phyloP scores from a whole-genome alignment of 257 asterid species.

The Solanum dulcamara region DNA sequence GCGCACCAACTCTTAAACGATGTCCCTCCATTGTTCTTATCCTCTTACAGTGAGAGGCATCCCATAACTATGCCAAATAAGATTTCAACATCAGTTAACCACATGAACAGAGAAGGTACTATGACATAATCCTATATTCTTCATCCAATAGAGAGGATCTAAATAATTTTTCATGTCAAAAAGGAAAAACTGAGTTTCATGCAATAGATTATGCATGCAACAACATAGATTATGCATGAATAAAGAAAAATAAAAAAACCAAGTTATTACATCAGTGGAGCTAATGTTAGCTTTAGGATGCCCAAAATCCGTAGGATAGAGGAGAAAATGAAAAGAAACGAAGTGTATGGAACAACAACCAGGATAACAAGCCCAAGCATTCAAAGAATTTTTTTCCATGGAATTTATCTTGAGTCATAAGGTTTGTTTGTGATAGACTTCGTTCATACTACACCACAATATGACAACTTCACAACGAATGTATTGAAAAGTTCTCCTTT shows the following conservation, averaged over 20 bases:
- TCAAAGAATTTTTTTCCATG: background rate
- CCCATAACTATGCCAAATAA: conserved; percentile 57
- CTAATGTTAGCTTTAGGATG: background rate
- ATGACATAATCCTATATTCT: background rate
- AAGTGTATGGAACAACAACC: background rate
- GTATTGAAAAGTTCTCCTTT: background rate
- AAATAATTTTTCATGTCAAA: background rate
- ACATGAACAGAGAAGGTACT: background rate
- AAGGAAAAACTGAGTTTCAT: background rate
- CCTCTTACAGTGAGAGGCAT: conserved; percentile 77
- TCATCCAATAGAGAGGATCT: background rate
- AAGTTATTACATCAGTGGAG: background rate
- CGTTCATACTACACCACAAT: background rate
- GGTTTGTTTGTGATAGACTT: background rate
- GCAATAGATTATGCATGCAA: background rate
- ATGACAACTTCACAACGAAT: background rate
- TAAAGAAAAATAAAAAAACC: background rate
- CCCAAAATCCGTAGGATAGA: background rate
- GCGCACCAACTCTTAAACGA: conserved; percentile 74
- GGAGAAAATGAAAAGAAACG: background rate
- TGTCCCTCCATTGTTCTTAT: conserved; percentile 93
- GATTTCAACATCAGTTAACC: background rate
- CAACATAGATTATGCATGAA: background rate
- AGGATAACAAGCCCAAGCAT: background rate
- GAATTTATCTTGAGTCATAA: background rate